Conservation (phyloP, 1,284 basidiomycete species). For the Microstroma glucosiphilum region DNA sequence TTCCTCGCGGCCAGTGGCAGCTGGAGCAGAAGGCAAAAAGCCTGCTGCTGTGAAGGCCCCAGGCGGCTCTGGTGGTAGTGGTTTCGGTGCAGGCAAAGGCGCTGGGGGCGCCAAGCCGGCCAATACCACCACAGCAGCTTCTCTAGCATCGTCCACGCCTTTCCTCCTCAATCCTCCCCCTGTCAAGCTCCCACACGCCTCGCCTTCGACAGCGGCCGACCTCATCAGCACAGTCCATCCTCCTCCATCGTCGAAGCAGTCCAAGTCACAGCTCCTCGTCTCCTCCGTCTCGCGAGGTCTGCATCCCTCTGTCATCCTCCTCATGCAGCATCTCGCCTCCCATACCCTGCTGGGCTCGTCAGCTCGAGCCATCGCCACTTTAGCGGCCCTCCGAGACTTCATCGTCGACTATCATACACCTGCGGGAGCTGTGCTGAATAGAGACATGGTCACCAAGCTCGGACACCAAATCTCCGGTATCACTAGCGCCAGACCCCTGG, state of each 20-base stretch:
- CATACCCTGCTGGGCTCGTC: slow-evolving; percentile 45
- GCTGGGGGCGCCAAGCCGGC: too few species aligned
- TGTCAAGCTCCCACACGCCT: background rate
- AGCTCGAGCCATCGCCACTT: slow-evolving; percentile 42
- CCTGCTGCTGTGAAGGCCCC: too few species aligned
- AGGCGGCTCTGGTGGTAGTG: too few species aligned
- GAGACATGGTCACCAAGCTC: slow-evolving; percentile 41
- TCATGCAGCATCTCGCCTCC: slow-evolving; percentile 39
- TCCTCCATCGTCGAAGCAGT: background rate
- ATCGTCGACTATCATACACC: slow-evolving; percentile 48
- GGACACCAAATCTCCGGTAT: slow-evolving; percentile 76
- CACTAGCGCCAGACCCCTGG: slow-evolving; percentile 77
- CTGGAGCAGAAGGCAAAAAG: too few species aligned
- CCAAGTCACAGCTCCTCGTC: slow-evolving; percentile 7
- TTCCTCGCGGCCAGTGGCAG: too few species aligned
- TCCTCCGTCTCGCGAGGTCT: slow-evolving; percentile 18
- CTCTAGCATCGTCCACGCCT: slow-evolving; percentile 12
- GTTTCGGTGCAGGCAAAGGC: too few species aligned
- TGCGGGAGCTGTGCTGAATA: slow-evolving; percentile 40
- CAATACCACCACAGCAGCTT: background rate
- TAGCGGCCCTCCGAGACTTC: slow-evolving; percentile 42
- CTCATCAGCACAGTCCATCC: slow-evolving; percentile 7
- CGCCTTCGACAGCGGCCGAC: slow-evolving; percentile 2
- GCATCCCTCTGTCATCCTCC: slow-evolving; percentile 40
- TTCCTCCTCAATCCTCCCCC: slow-evolving; percentile 42